Evolutionary conservation across 192 early-diverging fungal genomes (phyloP).

Genomic region (Kappamyces sp.): DNA sequence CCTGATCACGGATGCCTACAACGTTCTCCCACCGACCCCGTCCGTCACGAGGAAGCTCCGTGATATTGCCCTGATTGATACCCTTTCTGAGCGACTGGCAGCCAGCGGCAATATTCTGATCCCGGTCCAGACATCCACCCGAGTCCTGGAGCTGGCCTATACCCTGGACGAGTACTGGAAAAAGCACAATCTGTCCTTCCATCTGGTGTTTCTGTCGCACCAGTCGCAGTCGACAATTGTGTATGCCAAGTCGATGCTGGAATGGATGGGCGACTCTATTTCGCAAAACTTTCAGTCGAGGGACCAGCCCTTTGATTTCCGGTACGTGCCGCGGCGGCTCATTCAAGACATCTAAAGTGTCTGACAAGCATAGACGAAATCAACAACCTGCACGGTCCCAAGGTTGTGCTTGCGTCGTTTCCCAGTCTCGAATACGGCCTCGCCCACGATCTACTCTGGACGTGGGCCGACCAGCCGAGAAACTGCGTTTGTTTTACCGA

Average conservation of each 20-base stretch:
- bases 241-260: slow-evolving; percentile 83
- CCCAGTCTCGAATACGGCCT: slow-evolving; percentile 78
- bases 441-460: slow-evolving; percentile 70
- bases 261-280: slow-evolving; percentile 92
- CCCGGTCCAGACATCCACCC: slow-evolving; percentile 82
- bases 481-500: slow-evolving; percentile 78
- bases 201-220: slow-evolving; percentile 73
- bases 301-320: slow-evolving; percentile 87
- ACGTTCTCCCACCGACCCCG: slow-evolving; percentile 48
- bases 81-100: slow-evolving; percentile 49
- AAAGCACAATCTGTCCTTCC: slow-evolving; percentile 45
- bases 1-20: slow-evolving; percentile 88
- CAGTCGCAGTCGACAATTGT: slow-evolving; percentile 69
- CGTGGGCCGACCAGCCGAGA: slow-evolving; percentile 48
- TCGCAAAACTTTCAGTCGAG: slow-evolving; percentile 64
- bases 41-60: slow-evolving; percentile 67
- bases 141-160: slow-evolving; percentile 86
- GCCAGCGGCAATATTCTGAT: slow-evolving; percentile 76
- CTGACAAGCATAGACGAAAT: slow-evolving; percentile 49
- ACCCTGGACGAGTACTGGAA: slow-evolving; percentile 85
- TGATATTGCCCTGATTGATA: slow-evolving; percentile 74
- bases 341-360: slow-evolving; percentile 1
- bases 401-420: slow-evolving; percentile 80
- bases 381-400: slow-evolving; percentile 62
- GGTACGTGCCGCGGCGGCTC: slow-evolving; percentile 37